Evolutionary conservation across 345 rosid genomes (phyloP), one percentile per base, ranked within the genome.

Genomic region (Garcia nutans): DNA sequence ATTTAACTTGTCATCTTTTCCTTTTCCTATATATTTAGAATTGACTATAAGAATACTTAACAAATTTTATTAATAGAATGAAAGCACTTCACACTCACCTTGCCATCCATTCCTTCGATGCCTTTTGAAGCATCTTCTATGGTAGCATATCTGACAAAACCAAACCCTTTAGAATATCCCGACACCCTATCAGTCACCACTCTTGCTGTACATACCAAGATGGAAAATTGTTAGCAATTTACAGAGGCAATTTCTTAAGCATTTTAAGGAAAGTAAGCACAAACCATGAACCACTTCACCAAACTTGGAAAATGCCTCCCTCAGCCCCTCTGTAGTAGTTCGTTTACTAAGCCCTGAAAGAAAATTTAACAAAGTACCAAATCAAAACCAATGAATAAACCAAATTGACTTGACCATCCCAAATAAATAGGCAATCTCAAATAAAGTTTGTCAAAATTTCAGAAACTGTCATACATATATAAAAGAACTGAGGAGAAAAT

Each of bases 81-180:
- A 37, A n/a, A 28, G 22, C 0, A 44, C 10, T 20, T 4, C 16
- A 33, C 17, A 70, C 87, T 69, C 76, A 96, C 99, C 91, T 93
- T 86, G 41, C 98, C 99, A 86, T 93, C 90, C 97, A 96, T 92
- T 70, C 92, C 97, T 72, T 89, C 86, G 24, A 86, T 87, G 58
- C 95, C 99, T 82, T 91, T 91, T 7, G 87, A 88, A 83, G 99
- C 97, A 76, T 91, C 97, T 70, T 93, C 95, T 66, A 92, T 50
- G 33, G 86, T 88, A 62, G 88, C 82, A 80, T 93, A 93, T 75
- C 85, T 88, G 59, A 96, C 97, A 84, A 96, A 96, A 67, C 98
- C 98, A 85, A 87, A 96, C 15, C 99, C 99, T 85, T 90, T 93
- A 1, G 98, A 93, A 84, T 84, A 89, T 72, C 97, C 97, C 11